phyloP scores from a whole-genome alignment of 1,284 basidiomycete genomes.

The Tilletia setariae region DNA sequence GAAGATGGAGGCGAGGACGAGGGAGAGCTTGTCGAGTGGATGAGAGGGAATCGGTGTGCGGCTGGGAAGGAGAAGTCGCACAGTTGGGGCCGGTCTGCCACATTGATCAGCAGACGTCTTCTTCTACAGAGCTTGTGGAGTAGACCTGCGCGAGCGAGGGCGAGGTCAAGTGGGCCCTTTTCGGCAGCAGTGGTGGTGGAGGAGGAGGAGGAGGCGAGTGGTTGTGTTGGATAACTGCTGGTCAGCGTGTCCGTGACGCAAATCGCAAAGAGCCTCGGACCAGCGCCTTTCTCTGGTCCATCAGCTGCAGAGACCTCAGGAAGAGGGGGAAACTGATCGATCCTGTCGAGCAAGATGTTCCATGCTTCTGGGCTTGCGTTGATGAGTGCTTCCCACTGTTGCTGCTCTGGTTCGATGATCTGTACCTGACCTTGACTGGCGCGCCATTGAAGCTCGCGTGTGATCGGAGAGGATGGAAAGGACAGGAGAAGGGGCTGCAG shows the following conservation, averaged over 20 bases:
- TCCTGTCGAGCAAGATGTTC: constrained; percentile 12
- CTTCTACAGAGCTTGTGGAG: constrained; percentile 35
- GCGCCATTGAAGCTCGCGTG: constrained; percentile 67
- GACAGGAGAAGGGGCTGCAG: constrained; percentile 67
- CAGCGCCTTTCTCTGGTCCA: constrained; percentile 14
- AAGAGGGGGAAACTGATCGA: constrained; percentile 20
- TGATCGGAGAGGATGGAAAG: background rate
- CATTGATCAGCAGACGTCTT: constrained; percentile 72
- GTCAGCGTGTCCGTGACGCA: constrained; percentile 52
- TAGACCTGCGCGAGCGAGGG: constrained; percentile 29
- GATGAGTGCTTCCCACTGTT: background rate
- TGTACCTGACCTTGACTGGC: constrained; percentile 62
- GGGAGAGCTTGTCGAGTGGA: constrained; percentile 15
- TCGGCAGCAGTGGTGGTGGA: background rate
- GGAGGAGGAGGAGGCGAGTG: background rate
- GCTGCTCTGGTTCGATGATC: constrained; percentile 46
- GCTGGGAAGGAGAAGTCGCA: constrained; percentile 89
- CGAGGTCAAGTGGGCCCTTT: background rate
- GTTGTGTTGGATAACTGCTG: constrained; percentile 19
- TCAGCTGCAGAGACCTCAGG: constrained; percentile 3
- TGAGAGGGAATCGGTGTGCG: constrained; percentile 70
- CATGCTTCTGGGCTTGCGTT: constrained; percentile 14
- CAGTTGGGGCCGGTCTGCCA: constrained; percentile 77
- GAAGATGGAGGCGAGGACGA: constrained; percentile 14
- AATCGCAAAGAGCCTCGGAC: constrained; percentile 37